Evolutionary conservation across 306 rosid species (phyloP), one percentile per base, ranked within the genome.

Genomic region (Calophaca sinica): DNA sequence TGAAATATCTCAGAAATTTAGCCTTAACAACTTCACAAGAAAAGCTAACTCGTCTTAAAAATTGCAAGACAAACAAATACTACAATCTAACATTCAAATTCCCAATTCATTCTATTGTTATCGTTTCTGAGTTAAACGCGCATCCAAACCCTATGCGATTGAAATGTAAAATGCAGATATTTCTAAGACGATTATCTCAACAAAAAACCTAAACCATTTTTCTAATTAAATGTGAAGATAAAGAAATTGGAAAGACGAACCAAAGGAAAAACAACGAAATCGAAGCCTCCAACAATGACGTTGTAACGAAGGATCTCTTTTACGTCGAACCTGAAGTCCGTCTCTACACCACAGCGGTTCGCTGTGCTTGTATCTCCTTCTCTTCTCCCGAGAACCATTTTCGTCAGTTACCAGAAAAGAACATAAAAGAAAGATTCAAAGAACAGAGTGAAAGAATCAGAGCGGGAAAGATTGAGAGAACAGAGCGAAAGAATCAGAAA

Each of bases 381-480:
- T 52, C 90, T 75, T 42, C 88, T 90, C 2, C 91, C 94, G 4
- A 89, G 89, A 63, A 92, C 92, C 94, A 91, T 91, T 83, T 81
- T 77, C 73, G 29, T 52, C 31, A 14, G 26, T 49, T n/a, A 11
- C 20, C 15, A 49, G 3, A 29, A 7, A 58, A 11, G 15, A 32
- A 32, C 20, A 32, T 9, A 59, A 39, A 59, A 59, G 5, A 32
- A 31, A 31, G 15, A 58, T 32, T 35, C 9, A 59, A 39, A 31
- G 63, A 29, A 31, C 26, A 20, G 26, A 20, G 26, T 20, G 26
- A 20, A 20, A 1, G 26, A 20, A 20, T 20, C 26, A 20, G 26
- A 20, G 26, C 0, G 26, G 1, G 26, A 20, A 20, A 20, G 26
- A 20, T 20, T 20, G 26, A 20, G 26, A 20, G 26, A 20, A 20